These are phyloP conservation scores for Yamadazyma siamensis DNA, from an alignment of 1,139 yeast species.

Conservation along the genomic window DNA sequence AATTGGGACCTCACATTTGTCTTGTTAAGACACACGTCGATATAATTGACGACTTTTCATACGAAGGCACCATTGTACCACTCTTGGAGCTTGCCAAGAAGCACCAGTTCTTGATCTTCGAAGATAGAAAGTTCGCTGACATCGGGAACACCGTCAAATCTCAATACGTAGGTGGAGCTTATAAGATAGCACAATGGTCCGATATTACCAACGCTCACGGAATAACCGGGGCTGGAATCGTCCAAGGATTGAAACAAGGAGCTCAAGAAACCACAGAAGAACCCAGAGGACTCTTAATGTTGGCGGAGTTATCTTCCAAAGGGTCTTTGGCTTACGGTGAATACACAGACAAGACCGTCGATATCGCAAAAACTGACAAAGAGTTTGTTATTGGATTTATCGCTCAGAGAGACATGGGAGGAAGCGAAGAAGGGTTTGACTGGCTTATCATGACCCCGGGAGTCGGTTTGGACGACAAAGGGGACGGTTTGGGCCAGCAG, in stretches of 20 bases:
- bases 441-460: slow-evolving; percentile 98
- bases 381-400: slow-evolving; percentile 95
- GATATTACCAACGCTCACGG: slow-evolving; percentile 98
- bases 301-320: slow-evolving; percentile 91
- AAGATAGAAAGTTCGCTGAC: slow-evolving; percentile 97
- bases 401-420: slow-evolving; percentile 89
- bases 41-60: slow-evolving; percentile 82
- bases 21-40: slow-evolving; percentile 94
- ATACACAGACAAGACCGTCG: slow-evolving; percentile 82
- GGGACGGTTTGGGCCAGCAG: slow-evolving; percentile 96
- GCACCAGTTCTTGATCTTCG: slow-evolving; percentile 85
- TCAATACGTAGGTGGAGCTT: slow-evolving; percentile 89
- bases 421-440: slow-evolving; percentile 78
- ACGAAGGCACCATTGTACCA: slow-evolving; percentile 75
- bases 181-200: slow-evolving; percentile 88
- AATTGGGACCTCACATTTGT: slow-evolving; percentile 88
- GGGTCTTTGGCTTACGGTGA: slow-evolving; percentile 93
- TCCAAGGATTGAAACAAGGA: slow-evolving; percentile 81
- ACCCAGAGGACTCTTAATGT: slow-evolving; percentile 88
- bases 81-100: slow-evolving; percentile 65
- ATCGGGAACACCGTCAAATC: slow-evolving; percentile 97
- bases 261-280: slow-evolving; percentile 67
- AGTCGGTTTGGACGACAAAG: slow-evolving; percentile 94
- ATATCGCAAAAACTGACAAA: slow-evolving; percentile 81
- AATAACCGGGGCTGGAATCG: slow-evolving; percentile 93